A percentile compares a stretch with the other conserved stretches of the same genome.
phyloP scores from a whole-genome alignment of 2,329 filamentous ascomycete genomes.

The Ceratocystis variospora region DNA sequence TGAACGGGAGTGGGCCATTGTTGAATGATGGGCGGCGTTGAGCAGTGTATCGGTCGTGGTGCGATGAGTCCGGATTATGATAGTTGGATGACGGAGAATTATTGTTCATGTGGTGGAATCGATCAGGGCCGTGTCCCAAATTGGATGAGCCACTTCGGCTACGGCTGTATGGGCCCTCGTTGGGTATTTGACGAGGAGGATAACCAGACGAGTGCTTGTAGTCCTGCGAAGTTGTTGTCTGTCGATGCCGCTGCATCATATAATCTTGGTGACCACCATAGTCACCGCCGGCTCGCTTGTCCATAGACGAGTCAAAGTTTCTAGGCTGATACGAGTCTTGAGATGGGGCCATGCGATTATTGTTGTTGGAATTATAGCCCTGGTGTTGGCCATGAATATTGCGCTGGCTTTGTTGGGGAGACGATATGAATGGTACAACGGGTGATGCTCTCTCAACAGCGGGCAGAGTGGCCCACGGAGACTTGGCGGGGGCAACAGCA shows the following conservation, averaged over 20 bases:
- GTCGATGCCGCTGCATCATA: conserved; percentile 13
- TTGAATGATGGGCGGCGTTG: conserved; percentile 16
- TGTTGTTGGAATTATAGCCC: neutral
- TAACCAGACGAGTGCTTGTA: conserved; percentile 15
- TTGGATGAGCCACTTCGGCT: conserved; percentile 16
- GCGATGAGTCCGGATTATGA: conserved; percentile 1
- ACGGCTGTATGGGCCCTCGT: conserved; percentile 13
- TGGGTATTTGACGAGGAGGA: conserved; percentile 10
- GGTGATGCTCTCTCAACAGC: conserved; percentile 72
- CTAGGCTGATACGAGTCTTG: conserved; percentile 9
- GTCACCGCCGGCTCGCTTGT: conserved; percentile 11
- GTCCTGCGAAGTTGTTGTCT: conserved; percentile 15
- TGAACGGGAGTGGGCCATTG: conserved; percentile 12
- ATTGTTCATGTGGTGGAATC: conserved; percentile 12
- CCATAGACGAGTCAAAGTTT: conserved; percentile 11
- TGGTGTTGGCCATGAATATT: conserved; percentile 22
- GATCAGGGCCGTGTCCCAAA: conserved; percentile 8
- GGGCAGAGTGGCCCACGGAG: conserved; percentile 79
- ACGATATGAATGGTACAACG: conserved; percentile 28
- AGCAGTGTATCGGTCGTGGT: conserved; percentile 11
- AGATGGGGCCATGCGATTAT: neutral
- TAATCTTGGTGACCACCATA: conserved; percentile 3
- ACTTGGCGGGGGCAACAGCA: conserved; percentile 60
- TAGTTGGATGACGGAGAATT: neutral
- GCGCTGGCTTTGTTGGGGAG: conserved; percentile 23